Evolutionary conservation across 768 basidiomycete species (phyloP), one percentile per base, ranked within the genome.

Genomic region (Strobilomyces confusus): DNA sequence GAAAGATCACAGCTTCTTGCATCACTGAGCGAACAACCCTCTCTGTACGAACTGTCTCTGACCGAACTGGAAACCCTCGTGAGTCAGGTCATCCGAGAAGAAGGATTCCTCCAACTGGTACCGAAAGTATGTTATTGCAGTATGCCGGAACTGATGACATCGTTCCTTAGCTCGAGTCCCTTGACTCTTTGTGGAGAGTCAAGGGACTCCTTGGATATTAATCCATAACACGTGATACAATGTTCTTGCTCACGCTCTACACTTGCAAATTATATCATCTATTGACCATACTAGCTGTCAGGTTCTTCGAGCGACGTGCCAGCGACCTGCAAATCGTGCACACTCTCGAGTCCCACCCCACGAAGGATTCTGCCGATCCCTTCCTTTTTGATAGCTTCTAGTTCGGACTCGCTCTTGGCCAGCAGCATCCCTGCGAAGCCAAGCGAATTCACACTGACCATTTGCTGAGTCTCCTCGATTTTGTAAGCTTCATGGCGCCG

Each of bases 361-460:
- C 74, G 69, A 57, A 94, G 65, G 32, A 94, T 84, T 52, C 75
- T 81, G 9, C 76, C 73, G 25, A 89, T 72, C 1, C 83, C 80
- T 67, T 86, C 83, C 53, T 72, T 69, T 68, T 81, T 81, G 38
- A 97, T 78, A 2, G 77, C 80, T 51, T 83, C 81, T 46, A 92
- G 67, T 71, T 95, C 92, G 19, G 77, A 77, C 49, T 87, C 81
- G 57, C 87, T 92, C 74, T 88, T 92, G 23, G 90, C 92, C 50
- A 97, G 80, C 56, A 97, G 61, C 85, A 91, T 83, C 1, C 95
- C 95, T 8, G 92, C 89, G 66, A 87, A 97, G 14, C 91, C 95
- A 44, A 97, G 77, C 42, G 95, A 80, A 68, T 98, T 97, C 40
- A 98, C 76, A 61, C 82, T 81, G 25, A 98, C 63, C 49, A 69